Evolutionary conservation across 768 basidiomycete genomes (phyloP).

Genomic region (Auriscalpium vulgare): DNA sequence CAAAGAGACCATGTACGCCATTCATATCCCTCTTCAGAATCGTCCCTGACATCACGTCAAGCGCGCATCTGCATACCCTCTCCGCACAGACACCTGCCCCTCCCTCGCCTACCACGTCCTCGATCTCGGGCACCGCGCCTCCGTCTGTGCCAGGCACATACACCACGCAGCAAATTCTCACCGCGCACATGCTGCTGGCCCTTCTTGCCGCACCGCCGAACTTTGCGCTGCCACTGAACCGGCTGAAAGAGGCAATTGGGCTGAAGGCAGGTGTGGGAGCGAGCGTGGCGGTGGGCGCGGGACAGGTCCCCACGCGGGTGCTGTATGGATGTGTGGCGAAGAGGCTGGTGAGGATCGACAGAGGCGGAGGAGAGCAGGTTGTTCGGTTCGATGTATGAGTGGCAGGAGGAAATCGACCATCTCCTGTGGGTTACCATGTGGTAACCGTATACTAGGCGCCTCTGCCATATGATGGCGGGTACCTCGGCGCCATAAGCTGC

Average conservation of each 20-base stretch:
- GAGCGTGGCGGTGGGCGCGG: conserved; percentile 20
- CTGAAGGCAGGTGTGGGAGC: conserved; percentile 30
- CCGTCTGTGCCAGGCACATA: conserved; percentile 26
- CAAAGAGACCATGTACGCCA: conserved; percentile 51
- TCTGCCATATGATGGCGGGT: too few relatives aligned
- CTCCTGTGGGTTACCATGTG: too few relatives aligned
- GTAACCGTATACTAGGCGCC: too few relatives aligned
- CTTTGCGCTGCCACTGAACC: conserved; percentile 52
- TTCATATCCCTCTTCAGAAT: not conserved
- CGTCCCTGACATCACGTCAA: conserved; percentile 19
- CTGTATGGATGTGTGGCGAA: conserved; percentile 79
- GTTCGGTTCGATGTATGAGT: conserved; percentile 58
- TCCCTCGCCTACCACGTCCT: conserved; percentile 49
- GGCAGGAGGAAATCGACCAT: too few relatives aligned
- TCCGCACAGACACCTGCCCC: conserved; percentile 43
- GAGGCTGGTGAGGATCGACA: conserved; percentile 66
- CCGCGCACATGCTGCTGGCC: conserved; percentile 54
- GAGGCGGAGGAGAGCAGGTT: conserved; percentile 65
- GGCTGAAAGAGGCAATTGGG: conserved; percentile 50
- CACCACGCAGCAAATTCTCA: conserved; percentile 64
- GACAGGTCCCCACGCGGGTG: conserved; percentile 48
- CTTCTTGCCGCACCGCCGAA: conserved; percentile 47
- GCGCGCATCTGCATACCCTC: conserved; percentile 50
- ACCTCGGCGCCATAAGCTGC: too few relatives aligned
- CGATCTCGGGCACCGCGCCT: conserved; percentile 37